These are phyloP conservation scores for Monosporascus sp. DNA, from an alignment of 2,329 filamentous ascomycete genomes.

Conservation along the genomic window DNA sequence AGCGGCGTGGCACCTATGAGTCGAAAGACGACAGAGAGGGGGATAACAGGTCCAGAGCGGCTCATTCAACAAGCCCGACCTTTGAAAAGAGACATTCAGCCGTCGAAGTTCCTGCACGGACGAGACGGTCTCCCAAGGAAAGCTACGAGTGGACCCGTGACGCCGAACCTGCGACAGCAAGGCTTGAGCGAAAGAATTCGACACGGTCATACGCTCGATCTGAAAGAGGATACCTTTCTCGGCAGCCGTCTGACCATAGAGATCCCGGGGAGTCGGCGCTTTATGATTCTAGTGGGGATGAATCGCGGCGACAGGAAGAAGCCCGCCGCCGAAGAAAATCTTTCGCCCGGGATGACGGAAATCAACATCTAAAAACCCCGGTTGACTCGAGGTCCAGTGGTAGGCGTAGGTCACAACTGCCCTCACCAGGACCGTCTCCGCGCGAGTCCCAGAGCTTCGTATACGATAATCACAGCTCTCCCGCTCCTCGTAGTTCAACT, in stretches of 20 bases:
- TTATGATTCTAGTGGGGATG: slow-evolving; percentile 26
- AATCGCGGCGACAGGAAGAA: slow-evolving; percentile 12
- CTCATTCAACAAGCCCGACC: slow-evolving; percentile 18
- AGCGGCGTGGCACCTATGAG: slow-evolving; percentile 15
- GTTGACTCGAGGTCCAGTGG: slow-evolving; percentile 12
- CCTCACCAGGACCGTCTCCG: slow-evolving; percentile 21
- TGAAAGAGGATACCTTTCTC: slow-evolving; percentile 19
- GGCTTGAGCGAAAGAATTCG: slow-evolving; percentile 10
- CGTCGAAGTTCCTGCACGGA: slow-evolving; percentile 18
- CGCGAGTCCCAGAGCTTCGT: slow-evolving; percentile 17
- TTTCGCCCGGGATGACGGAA: slow-evolving; percentile 11
- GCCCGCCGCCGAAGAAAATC: slow-evolving; percentile 18
- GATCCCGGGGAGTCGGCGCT: slow-evolving; percentile 14
- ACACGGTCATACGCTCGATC: slow-evolving; percentile 11
- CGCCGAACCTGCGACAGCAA: slow-evolving; percentile 13
- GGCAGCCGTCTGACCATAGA: slow-evolving; percentile 14
- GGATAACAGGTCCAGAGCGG: slow-evolving; percentile 11
- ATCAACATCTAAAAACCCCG: slow-evolving; percentile 15
- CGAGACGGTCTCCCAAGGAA: slow-evolving; percentile 16
- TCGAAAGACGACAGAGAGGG: slow-evolving; percentile 16
- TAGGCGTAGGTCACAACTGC: slow-evolving; percentile 16
- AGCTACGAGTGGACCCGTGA: slow-evolving; percentile 12
- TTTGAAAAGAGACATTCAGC: slow-evolving; percentile 19
- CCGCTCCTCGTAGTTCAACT: slow-evolving; percentile 23
- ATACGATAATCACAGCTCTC: slow-evolving; percentile 15